Evolutionary conservation across 2,329 filamentous ascomycete species (phyloP).

Genomic region (Chrysoporthe deuterocubensis): DNA sequence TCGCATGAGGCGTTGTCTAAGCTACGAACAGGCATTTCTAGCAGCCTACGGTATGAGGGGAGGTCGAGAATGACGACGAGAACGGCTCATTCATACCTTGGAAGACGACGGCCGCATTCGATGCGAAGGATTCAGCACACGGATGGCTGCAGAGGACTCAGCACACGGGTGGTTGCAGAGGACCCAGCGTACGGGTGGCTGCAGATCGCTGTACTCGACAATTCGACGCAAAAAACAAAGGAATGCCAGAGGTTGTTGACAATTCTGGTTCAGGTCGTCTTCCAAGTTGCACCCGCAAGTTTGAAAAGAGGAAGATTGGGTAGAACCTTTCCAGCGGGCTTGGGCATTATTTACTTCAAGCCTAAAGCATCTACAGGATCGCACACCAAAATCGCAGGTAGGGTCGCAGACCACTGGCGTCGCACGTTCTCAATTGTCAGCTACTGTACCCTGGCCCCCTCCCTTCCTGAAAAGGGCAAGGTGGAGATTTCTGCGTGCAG

Average conservation of each 20-base stretch:
- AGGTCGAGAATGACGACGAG: background rate
- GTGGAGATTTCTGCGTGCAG: too few relatives aligned
- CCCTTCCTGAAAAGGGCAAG: too few relatives aligned
- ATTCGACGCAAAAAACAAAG: background rate
- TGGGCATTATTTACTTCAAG: too few relatives aligned
- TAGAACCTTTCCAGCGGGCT: background rate
- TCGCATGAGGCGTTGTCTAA: background rate
- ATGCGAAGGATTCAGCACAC: too few relatives aligned
- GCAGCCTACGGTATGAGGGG: background rate
- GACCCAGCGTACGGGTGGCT: background rate
- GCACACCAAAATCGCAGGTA: too few relatives aligned
- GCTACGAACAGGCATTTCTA: background rate
- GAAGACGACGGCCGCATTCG: background rate
- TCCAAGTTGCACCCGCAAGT: background rate
- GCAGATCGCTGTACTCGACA: background rate
- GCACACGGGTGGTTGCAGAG: background rate
- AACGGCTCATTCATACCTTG: background rate
- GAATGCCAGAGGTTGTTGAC: background rate
- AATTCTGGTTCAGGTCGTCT: background rate
- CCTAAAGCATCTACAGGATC: too few relatives aligned
- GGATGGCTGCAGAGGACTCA: background rate
- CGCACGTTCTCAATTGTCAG: too few relatives aligned
- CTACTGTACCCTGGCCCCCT: too few relatives aligned
- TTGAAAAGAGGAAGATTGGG: background rate
- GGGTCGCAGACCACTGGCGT: too few relatives aligned